Conservation (phyloP, 768 basidiomycete genomes). For the Rubroboletus pulcherrimus region DNA sequence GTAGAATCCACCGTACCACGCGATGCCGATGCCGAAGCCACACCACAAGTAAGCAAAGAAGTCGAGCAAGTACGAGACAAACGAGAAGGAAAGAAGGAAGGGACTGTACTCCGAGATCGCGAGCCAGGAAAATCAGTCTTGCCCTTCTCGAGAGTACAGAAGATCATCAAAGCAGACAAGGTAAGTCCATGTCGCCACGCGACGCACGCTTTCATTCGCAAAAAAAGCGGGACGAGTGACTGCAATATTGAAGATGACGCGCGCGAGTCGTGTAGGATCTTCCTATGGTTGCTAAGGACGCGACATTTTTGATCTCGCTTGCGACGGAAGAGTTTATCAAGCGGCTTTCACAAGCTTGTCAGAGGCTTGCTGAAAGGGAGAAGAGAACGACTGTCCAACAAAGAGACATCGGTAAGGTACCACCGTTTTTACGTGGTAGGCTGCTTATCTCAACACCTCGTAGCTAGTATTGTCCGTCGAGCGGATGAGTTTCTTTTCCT, state of each 20-base stretch:
- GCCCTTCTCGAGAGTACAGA: constrained; percentile 76
- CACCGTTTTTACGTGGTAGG: background rate
- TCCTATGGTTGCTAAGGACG: constrained; percentile 72
- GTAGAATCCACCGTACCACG: constrained; percentile 1
- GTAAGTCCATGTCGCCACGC: constrained; percentile 33
- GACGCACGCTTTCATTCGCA: background rate
- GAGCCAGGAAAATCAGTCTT: constrained; percentile 67
- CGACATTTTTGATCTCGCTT: constrained; percentile 71
- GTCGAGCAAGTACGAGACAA: constrained; percentile 7
- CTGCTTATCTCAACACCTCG: background rate
- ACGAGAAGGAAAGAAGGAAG: constrained; percentile 23
- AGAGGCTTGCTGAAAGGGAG: constrained; percentile 65
- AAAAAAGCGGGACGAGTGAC: background rate
- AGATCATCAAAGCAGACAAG: constrained; percentile 84
- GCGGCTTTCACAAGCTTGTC: constrained; percentile 66
- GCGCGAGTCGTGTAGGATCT: constrained; percentile 51
- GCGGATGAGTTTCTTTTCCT: constrained; percentile 77
- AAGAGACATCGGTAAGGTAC: constrained; percentile 67
- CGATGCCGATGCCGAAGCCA: constrained; percentile 13
- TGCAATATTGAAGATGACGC: background rate
- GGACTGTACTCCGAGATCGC: constrained; percentile 22
- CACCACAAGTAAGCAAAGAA: constrained; percentile 1
- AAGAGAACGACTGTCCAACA: constrained; percentile 73
- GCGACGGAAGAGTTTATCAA: constrained; percentile 89
- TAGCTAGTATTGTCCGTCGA: constrained; percentile 60